A percentile compares a stretch with the other conserved stretches of the same genome.
These are phyloP conservation scores for Apiospora sp. DNA, from an alignment of 2,329 filamentous ascomycete species.

Conservation along the genomic window DNA sequence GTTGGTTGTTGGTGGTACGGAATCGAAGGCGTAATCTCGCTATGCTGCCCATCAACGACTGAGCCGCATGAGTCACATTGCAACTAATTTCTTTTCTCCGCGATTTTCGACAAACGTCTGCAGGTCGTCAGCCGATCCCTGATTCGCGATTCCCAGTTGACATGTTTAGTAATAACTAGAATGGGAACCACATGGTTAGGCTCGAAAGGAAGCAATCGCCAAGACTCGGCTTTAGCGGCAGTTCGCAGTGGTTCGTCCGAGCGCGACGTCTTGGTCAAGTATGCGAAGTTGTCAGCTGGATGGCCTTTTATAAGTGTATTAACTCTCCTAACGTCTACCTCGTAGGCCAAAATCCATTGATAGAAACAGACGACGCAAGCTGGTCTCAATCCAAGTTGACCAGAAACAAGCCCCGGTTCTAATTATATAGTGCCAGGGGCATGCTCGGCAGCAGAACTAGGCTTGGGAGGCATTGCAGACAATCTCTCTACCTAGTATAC, in stretches of 20 bases:
- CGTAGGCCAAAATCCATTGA: conserved; percentile 9
- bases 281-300: background rate
- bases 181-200: background rate
- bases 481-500: conserved; percentile 4
- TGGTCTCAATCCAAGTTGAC: conserved; percentile 5
- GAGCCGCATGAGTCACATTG: conserved; percentile 2
- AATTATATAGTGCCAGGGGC: background rate
- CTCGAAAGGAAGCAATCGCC: background rate
- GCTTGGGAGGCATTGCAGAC: background rate
- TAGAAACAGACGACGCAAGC: background rate
- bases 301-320: conserved; percentile 8
- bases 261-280: background rate
- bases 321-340: conserved; percentile 10
- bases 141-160: background rate
- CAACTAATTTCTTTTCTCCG: background rate
- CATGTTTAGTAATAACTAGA: background rate
- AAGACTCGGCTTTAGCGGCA: background rate
- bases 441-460: background rate
- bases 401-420: background rate
- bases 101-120: background rate
- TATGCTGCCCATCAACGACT: background rate
- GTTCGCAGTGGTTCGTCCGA: background rate
- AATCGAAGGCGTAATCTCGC: background rate
- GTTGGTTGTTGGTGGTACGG: background rate
- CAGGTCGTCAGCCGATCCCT: background rate